A percentile compares a stretch with the other conserved stretches of the same genome.
These are phyloP conservation scores for Psilocybe subaeruginosa DNA, from an alignment of 768 basidiomycete species.

Conservation along the genomic window DNA sequence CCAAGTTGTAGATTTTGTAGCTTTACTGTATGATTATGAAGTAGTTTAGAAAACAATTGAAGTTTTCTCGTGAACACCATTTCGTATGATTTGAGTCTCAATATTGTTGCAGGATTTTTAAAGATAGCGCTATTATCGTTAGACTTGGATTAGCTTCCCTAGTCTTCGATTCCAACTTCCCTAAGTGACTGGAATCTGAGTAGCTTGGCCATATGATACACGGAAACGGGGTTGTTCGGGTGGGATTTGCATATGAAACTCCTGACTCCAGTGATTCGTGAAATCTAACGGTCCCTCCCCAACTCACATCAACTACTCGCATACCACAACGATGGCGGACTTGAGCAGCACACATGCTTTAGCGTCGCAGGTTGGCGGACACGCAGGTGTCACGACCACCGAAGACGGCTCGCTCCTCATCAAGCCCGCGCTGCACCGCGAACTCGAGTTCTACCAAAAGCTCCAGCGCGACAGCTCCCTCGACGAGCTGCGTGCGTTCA, in stretches of 20 bases:
- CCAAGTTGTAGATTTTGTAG: not conserved
- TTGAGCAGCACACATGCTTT: conserved; percentile 34
- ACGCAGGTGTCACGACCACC: conserved; percentile 69
- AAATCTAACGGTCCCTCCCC: not conserved
- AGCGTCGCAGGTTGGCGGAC: conserved; percentile 78
- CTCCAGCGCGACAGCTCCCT: conserved; percentile 44
- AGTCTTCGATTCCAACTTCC: too few relatives aligned
- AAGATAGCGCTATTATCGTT: too few relatives aligned
- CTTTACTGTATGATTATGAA: conserved; percentile 16
- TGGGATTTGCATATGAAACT: not conserved
- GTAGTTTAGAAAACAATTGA: conserved; percentile 14
- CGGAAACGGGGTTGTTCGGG: not conserved
- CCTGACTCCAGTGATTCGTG: not conserved
- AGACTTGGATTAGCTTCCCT: too few relatives aligned
- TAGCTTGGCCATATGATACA: not conserved
- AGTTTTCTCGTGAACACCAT: conserved; percentile 9
- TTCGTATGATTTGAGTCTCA: not conserved
- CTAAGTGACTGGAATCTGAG: not conserved
- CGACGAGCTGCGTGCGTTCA: conserved; percentile 54
- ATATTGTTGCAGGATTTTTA: not conserved
- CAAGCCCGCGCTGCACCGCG: conserved; percentile 69
- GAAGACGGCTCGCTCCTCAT: conserved; percentile 81
- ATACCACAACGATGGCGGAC: not conserved
- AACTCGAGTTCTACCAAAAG: conserved; percentile 73
- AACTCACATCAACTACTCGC: not conserved